phyloP scores from a whole-genome alignment of 768 basidiomycete species.

The Mycena haematopus region DNA sequence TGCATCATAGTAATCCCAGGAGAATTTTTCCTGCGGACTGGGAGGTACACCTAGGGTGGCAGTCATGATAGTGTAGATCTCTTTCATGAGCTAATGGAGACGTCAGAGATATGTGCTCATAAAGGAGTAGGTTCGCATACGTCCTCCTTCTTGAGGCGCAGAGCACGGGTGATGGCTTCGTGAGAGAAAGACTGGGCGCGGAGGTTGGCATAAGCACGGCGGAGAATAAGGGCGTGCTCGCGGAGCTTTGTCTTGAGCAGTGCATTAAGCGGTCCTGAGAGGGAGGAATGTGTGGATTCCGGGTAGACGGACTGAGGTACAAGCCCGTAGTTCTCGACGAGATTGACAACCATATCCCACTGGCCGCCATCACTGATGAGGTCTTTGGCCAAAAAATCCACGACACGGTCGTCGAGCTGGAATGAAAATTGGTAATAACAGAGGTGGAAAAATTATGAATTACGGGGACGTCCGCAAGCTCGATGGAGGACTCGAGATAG shows the following conservation, averaged over 20 bases:
- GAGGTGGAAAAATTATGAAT: no score
- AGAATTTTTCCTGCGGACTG: slow-evolving; percentile 68
- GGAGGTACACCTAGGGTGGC: slow-evolving; percentile 90
- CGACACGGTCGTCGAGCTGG: slow-evolving; percentile 78
- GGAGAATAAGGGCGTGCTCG: slow-evolving; percentile 86
- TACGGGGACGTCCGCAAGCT: slow-evolving; percentile 78
- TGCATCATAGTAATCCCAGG: slow-evolving; percentile 89
- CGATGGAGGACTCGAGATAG: slow-evolving; percentile 87
- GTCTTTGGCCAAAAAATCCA: slow-evolving; percentile 74
- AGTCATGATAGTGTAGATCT: slow-evolving; percentile 84
- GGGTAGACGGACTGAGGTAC: slow-evolving; percentile 86
- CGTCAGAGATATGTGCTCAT: neutral
- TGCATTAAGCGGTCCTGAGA: slow-evolving; percentile 72
- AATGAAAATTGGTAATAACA: neutral
- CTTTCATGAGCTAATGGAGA: slow-evolving; percentile 63
- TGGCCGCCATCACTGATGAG: slow-evolving; percentile 93
- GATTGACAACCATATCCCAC: slow-evolving; percentile 86
- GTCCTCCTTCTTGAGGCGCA: slow-evolving; percentile 83
- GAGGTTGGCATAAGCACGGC: slow-evolving; percentile 63
- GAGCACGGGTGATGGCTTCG: slow-evolving; percentile 54
- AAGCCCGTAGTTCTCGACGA: slow-evolving; percentile 77
- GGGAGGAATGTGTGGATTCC: slow-evolving; percentile 83
- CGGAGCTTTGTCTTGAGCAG: slow-evolving; percentile 91
- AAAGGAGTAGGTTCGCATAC: neutral
- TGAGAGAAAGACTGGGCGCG: slow-evolving; percentile 53